Base-by-base conservation (phyloP, 768 basidiomycete genomes). In the Terana coerulea region DNA sequence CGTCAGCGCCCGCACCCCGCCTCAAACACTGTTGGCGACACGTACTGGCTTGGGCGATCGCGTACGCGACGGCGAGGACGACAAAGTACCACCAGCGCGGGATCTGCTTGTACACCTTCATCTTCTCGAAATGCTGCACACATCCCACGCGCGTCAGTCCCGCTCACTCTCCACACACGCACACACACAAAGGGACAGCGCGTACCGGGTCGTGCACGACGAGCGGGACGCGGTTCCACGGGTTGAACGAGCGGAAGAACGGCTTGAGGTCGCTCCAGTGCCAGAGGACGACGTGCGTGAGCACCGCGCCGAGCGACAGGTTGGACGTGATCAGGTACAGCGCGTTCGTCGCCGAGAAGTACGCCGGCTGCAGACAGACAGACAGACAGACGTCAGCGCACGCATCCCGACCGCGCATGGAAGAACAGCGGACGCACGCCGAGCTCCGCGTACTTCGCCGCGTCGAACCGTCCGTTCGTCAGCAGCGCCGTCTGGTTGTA, bases 51-150 rank as follows among this genome's bases (percentile, higher is more conserved):
- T 83, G 72, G 0, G 78, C 80, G 64, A 80, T 77, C 1, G 71
- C 67, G 52, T 80, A 75, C 14, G 74, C 74, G 28, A 52, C 66
- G 21, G 70, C 49, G 35, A 79, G 75, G 21, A 74, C 67, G 5
- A 67, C 59, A 37, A 73, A 61, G 61, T 77, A 80, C 78, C 78
- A 80, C 73, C 74, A 77, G 63, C 73, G 72, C 2, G 77, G 77
- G 5, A 77, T 75, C 55, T 75, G 63, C 54, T 61, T 59, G 59
- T 67, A 64, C 4, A 64, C 69, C 64, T 77, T 74, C 80, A 84
- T 83, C 62, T 81, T 76, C 28, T 67, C 71, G 28, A 75, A 75
- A 62, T 84, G 83, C 26, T 79, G 76, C 52, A 14, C 11, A 9
- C 59, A n/a, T n/a, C n/a, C n/a, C n/a, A n/a, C n/a, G n/a, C n/a